Conservation (phyloP, 2,329 filamentous ascomycete species). For the Nigrograna mackinnonii region DNA sequence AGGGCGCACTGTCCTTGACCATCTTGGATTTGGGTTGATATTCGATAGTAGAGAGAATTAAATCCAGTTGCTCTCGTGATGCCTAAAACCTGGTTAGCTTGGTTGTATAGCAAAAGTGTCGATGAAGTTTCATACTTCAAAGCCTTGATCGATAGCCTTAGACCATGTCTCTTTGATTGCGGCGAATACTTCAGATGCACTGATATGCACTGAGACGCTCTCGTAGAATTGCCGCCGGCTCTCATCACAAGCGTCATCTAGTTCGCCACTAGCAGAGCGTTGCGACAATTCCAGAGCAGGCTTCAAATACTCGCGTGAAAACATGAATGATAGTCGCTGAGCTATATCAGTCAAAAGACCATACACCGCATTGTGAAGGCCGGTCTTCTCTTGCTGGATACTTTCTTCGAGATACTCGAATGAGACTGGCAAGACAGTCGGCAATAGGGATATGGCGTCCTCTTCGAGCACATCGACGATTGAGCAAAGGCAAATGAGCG, state of each 20-base stretch:
- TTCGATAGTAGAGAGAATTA: slow-evolving; percentile 73
- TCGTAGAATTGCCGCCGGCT: slow-evolving; percentile 71
- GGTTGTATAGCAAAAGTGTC: neutral
- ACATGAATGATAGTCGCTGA: slow-evolving; percentile 86
- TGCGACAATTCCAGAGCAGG: slow-evolving; percentile 73
- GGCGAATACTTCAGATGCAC: slow-evolving; percentile 75
- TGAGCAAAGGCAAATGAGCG: slow-evolving; percentile 86
- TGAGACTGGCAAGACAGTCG: slow-evolving; percentile 72
- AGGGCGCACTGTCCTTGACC: slow-evolving; percentile 70
- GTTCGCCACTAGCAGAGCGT: slow-evolving; percentile 65
- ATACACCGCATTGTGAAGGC: slow-evolving; percentile 81
- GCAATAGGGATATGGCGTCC: slow-evolving; percentile 81
- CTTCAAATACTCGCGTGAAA: slow-evolving; percentile 75
- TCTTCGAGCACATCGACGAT: slow-evolving; percentile 87
- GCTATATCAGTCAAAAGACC: slow-evolving; percentile 78
- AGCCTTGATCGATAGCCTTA: slow-evolving; percentile 64
- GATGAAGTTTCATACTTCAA: slow-evolving; percentile 53
- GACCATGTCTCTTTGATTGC: slow-evolving; percentile 74
- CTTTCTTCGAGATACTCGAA: slow-evolving; percentile 72
- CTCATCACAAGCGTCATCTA: slow-evolving; percentile 63
- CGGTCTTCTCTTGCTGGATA: slow-evolving; percentile 57
- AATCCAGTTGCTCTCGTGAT: slow-evolving; percentile 68
- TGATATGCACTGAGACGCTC: slow-evolving; percentile 76
- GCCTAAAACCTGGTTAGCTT: slow-evolving; percentile 52
- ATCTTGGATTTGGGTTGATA: slow-evolving; percentile 77